Evolutionary conservation across 2,329 filamentous ascomycete genomes (phyloP).

Genomic region (Zalaria sp.): DNA sequence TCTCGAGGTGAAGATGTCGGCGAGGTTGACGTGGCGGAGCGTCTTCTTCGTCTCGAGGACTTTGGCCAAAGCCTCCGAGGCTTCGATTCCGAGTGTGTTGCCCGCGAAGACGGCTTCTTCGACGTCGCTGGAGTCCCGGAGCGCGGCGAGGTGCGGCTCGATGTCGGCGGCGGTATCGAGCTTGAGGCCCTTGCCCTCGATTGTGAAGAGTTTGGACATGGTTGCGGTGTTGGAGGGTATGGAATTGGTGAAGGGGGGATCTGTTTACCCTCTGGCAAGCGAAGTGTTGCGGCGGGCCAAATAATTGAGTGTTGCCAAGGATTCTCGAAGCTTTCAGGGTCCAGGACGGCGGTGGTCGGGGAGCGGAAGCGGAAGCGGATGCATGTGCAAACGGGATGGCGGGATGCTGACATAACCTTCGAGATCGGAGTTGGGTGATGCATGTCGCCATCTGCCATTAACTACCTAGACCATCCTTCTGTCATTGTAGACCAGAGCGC

Average conservation of each 20-base stretch:
- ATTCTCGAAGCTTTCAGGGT: too few species aligned
- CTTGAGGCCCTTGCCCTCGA: conserved; percentile 85
- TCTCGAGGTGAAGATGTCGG: conserved; percentile 94
- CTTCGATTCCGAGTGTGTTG: conserved; percentile 84
- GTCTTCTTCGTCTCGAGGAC: conserved; percentile 74
- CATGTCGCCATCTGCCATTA: too few species aligned
- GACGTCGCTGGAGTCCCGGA: conserved; percentile 57
- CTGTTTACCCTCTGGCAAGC: too few species aligned
- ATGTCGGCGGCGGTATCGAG: conserved; percentile 80
- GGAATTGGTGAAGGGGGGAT: background rate
- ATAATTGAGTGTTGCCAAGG: too few species aligned
- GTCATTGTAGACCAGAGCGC: too few species aligned
- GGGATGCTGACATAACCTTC: too few species aligned
- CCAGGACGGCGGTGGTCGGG: too few species aligned
- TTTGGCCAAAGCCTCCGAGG: conserved; percentile 71
- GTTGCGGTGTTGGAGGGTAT: conserved; percentile 23
- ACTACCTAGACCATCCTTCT: too few species aligned
- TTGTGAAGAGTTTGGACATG: conserved; percentile 63
- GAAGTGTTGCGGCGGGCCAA: too few species aligned
- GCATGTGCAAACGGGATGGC: too few species aligned
- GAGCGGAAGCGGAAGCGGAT: too few species aligned
- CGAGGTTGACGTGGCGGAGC: conserved; percentile 71
- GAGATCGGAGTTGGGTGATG: too few species aligned
- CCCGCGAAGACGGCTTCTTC: conserved; percentile 79
- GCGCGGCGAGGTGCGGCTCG: conserved; percentile 64